Percentiles rank a stretch among this genome's conserved stretches.
Conservation (phyloP, 352 stramenopile species). For the Phytophthora cryptogea region DNA sequence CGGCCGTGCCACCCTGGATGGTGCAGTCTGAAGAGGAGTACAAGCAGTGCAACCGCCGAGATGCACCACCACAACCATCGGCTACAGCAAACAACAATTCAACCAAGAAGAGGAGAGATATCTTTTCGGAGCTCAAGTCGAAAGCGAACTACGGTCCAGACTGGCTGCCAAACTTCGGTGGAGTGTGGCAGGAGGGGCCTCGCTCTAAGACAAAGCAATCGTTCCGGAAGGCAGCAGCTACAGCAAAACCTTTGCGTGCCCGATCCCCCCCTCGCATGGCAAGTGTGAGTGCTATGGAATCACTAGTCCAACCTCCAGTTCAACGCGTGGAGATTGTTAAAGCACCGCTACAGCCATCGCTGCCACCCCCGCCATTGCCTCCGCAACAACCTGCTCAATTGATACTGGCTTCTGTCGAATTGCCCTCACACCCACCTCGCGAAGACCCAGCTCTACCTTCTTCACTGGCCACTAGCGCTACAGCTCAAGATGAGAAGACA, state of each 20-base stretch:
- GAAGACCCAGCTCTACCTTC: neutral
- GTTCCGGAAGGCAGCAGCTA: conserved; percentile 42
- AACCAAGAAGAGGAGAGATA: conserved; percentile 31
- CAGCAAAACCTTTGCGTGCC: conserved; percentile 12
- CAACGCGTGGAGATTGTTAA: neutral
- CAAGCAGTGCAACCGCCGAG: conserved; percentile 51
- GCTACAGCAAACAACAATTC: conserved; percentile 2
- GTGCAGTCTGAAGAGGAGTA: conserved; percentile 74
- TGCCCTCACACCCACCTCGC: neutral
- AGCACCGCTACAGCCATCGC: neutral
- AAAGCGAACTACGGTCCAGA: conserved; percentile 36
- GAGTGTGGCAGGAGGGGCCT: conserved; percentile 75
- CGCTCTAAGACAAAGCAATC: conserved; percentile 60
- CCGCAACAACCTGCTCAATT: neutral
- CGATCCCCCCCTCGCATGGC: conserved; percentile 2
- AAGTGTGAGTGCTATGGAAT: neutral
- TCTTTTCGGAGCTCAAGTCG: conserved; percentile 38
- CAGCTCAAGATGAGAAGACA: neutral
- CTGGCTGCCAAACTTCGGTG: conserved; percentile 81
- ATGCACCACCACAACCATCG: neutral
- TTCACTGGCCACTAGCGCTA: neutral
- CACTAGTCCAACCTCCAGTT: conserved; percentile 2
- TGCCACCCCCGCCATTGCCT: neutral
- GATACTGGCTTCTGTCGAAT: neutral
- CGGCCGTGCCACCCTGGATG: conserved; percentile 75